Evolutionary conservation across 163 green algal genomes (phyloP), one percentile per base, ranked within the genome.

Genomic region (Prototheca cutis): DNA sequence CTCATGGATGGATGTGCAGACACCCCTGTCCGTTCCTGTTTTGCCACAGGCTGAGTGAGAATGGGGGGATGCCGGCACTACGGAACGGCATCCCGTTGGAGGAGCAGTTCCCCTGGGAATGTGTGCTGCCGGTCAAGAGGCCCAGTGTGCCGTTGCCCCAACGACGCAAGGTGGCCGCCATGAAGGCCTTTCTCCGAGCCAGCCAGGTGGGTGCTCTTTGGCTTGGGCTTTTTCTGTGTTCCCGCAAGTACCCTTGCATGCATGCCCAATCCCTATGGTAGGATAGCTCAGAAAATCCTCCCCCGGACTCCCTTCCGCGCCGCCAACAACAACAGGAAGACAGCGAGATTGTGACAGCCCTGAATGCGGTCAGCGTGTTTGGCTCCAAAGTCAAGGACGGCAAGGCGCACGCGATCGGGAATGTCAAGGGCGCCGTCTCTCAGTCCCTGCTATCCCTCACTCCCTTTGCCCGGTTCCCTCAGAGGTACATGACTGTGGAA

Each of bases 81-180:
- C 23, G 17, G 10, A 10, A 24, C 32, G 4, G 15, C 7, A 4
- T 30, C 33, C 25, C 51, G 6, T 25, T 72, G 10, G 33, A 53
- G 21, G n/a, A 53, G 51, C 65, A 72, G 65, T 72, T 67, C 51
- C 65, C 65, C 3, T 65, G 55, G 62, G 55, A 59, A 47, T 59
- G 42, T 24, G 13, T 5, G 42, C 10, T 24, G 42, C 6, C 25
- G 10, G 10, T 13, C 13, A 21, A 13, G 10, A 27, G 42, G 42
- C 42, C 10, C 13, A 8, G 42, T 21, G 10, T 28, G 42, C 13
- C 10, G 18, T 21, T 5, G 13, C 17, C 42, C 6, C 30, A 45
- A 29, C 49, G n/a, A n/a, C 49, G 23, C 28, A 71, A 71, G 39
- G 54, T 72, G 7, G 58, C 51, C 49, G 65, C 65, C 32, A 67